These are phyloP conservation scores for Schizosaccharomyces octosporus DNA, from an alignment of 805 yeast genomes.

Conservation along the genomic window DNA sequence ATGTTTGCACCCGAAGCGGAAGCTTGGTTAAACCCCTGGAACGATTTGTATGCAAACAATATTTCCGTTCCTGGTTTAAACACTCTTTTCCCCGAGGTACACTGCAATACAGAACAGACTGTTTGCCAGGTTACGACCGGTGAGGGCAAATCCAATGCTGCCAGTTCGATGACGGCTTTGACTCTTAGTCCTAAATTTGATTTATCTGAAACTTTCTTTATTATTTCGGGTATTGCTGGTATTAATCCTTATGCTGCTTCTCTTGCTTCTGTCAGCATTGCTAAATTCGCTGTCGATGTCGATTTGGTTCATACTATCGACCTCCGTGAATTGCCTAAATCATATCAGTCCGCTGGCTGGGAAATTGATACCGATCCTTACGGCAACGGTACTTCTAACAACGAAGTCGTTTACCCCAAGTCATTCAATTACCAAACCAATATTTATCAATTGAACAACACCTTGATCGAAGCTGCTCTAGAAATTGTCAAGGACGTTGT, in stretches of 20 bases:
- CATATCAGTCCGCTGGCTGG: not conserved
- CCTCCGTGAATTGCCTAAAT: not conserved
- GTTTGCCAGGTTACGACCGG: constrained; percentile 44
- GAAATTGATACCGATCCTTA: constrained; percentile 2
- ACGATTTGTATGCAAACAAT: constrained; percentile 16
- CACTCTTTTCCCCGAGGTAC: constrained; percentile 30
- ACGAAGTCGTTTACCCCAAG: not conserved
- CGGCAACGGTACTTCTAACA: not conserved
- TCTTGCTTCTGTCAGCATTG: constrained; percentile 34
- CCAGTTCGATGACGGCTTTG: constrained; percentile 31
- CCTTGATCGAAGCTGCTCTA: constrained; percentile 32
- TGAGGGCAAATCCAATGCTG: constrained; percentile 46
- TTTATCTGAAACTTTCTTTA: constrained; percentile 32
- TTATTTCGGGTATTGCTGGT: constrained; percentile 44
- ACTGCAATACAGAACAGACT: constrained; percentile 28
- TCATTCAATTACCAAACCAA: constrained; percentile 30
- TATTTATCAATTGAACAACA: constrained; percentile 35
- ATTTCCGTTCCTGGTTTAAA: constrained; percentile 43
- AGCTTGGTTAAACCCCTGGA: not conserved
- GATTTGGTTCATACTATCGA: constrained; percentile 18
- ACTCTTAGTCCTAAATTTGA: constrained; percentile 30
- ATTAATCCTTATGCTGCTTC: constrained; percentile 32
- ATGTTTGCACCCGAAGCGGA: not conserved
- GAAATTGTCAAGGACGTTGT: constrained; percentile 23
- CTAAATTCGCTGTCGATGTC: constrained; percentile 37